phyloP scores from a whole-genome alignment of 306 rosid genomes.

The Luffa aegyptiaca region DNA sequence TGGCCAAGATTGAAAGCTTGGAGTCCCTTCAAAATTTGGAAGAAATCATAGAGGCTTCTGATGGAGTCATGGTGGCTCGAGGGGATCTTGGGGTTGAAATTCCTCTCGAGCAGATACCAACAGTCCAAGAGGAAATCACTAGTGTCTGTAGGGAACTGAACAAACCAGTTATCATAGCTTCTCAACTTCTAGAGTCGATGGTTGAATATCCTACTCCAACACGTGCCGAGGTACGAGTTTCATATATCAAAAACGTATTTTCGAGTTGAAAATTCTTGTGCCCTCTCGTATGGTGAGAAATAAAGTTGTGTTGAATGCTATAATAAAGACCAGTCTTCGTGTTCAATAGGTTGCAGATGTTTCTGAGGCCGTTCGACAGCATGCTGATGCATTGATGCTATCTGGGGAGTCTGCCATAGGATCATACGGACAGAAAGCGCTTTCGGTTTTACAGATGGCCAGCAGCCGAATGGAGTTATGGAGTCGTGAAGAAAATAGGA shows the following conservation, averaged over 20 bases:
- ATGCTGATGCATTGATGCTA: conserved; percentile 84
- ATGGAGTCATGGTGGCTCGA: conserved; percentile 88
- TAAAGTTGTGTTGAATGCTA: not conserved
- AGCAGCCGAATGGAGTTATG: conserved; percentile 70
- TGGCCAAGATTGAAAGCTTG: conserved; percentile 86
- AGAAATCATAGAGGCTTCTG: conserved; percentile 68
- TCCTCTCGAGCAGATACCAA: conserved; percentile 83
- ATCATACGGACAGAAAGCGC: conserved; percentile 59
- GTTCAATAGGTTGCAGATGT: conserved; percentile 74
- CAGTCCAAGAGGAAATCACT: conserved; percentile 60
- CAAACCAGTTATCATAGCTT: conserved; percentile 87
- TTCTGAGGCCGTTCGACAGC: conserved; percentile 82
- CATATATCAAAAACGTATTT: not conserved
- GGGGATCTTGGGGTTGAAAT: conserved; percentile 89
- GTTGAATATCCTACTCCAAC: conserved; percentile 97
- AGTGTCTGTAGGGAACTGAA: conserved; percentile 61
- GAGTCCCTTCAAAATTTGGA: conserved; percentile 64
- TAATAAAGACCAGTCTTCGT: conserved; percentile 2
- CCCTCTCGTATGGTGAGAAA: not conserved
- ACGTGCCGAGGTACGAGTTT: conserved; percentile 65
- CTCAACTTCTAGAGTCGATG: conserved; percentile 94
- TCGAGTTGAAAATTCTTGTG: not conserved
- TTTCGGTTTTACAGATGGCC: conserved; percentile 58
- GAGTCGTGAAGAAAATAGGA: conserved; percentile 60
- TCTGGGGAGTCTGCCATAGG: conserved; percentile 91